Percentiles rank a stretch among this genome's conserved stretches.
Evolutionary conservation across 192 early-diverging fungal species (phyloP).

Genomic region (Pilaira anomala): DNA sequence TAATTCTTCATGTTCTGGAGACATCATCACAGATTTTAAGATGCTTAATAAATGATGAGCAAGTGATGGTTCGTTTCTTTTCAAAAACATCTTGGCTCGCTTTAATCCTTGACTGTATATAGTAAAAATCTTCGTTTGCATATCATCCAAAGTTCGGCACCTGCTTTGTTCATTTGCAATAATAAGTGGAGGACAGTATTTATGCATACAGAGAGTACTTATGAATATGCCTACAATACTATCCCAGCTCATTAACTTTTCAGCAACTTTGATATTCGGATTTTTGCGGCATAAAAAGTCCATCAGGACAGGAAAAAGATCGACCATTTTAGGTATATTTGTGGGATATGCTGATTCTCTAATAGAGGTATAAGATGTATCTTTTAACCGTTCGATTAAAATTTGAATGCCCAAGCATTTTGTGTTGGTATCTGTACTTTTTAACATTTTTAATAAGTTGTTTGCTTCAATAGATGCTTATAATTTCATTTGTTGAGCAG

Average conservation of each 20-base stretch:
- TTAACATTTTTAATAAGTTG: not conserved
- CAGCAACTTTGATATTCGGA: not conserved
- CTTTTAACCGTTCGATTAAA: not conserved
- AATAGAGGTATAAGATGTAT: not conserved
- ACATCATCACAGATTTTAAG: not conserved
- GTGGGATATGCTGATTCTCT: not conserved
- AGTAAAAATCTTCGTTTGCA: not conserved
- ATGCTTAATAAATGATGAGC: slow-evolving; percentile 10
- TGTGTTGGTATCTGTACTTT: not conserved
- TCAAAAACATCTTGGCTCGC: slow-evolving; percentile 19
- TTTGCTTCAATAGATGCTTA: no score
- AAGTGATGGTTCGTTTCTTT: slow-evolving; percentile 16
- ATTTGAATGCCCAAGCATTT: slow-evolving; percentile 8
- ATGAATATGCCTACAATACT: slow-evolving; percentile 22
- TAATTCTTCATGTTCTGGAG: not conserved
- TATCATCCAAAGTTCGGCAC: not conserved
- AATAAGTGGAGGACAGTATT: slow-evolving; percentile 21
- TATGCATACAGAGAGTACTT: slow-evolving; percentile 10
- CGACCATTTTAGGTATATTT: slow-evolving; percentile 10
- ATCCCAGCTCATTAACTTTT: slow-evolving; percentile 30
- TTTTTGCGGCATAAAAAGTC: not conserved
- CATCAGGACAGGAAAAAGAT: slow-evolving; percentile 9
- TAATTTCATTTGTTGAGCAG: no score
- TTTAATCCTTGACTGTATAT: slow-evolving; percentile 2
- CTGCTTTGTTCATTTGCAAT: slow-evolving; percentile 4